Evolutionary conservation across 1,284 basidiomycete genomes (phyloP), one percentile per base, ranked within the genome.

Genomic region (Psilocybe mexicana): DNA sequence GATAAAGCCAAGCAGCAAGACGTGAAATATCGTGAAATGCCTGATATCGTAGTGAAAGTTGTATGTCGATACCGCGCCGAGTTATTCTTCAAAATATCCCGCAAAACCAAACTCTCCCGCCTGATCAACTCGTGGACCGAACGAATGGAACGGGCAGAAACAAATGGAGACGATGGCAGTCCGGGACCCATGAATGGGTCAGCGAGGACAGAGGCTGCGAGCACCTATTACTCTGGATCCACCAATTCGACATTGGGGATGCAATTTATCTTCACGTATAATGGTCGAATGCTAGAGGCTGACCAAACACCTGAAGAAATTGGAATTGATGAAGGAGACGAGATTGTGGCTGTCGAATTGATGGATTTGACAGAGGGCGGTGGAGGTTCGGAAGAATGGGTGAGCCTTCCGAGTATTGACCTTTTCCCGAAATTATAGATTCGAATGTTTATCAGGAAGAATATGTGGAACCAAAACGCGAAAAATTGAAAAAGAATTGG

Each of bases 91-190:
- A 93, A 92, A 73, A 91, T 93, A 65, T 89, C 88, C 30, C 86
- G 91, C 69, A 93, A 92, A 74, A 91, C 88, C 38, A 93, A 92
- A 70, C 77, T 93, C 35, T 84, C 86, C 49, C 81, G 87, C 58
- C 78, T 93, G 57, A 92, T 93, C 72, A 86, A 84, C 64, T 87
- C 90, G n/a, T 93, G 91, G 90, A 91, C 88, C 35, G 88, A 90
- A 53, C 79, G 91, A 61, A 93, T 93, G 91, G 90, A 91, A 68
- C 58, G 57, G 61, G 70, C 70, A 5, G 76, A 75, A 14, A 65
- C 66, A 46, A 61, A 61, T 36, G 48, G 58, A 28, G 65, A 61
- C 3, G 67, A 62, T 48, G 71, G 70, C 14, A 69, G 66, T 26
- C 59, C 70, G 71, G 63, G 54, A 6, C 50, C 51, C 26, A 67